Evolutionary conservation across 2,329 filamentous ascomycete species (phyloP).

Genomic region (Epichloe typhina): DNA sequence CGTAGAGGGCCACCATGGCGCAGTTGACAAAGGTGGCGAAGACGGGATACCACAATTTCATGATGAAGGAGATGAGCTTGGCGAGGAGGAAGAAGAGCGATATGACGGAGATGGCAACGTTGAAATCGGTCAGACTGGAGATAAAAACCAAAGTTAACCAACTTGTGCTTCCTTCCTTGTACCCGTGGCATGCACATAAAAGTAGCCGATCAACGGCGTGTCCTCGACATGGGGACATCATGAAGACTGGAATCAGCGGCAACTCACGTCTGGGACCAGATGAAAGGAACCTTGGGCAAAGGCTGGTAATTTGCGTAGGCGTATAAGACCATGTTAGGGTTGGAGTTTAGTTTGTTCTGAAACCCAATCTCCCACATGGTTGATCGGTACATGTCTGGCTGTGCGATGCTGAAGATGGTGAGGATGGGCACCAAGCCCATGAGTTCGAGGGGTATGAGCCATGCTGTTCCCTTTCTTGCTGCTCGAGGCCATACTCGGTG

Average conservation of each 20-base stretch:
- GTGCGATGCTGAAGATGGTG: conserved; percentile 58
- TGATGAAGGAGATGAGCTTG: conserved; percentile 56
- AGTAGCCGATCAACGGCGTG: neutral
- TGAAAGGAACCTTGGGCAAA: conserved; percentile 47
- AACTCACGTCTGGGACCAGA: conserved; percentile 63
- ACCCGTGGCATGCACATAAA: neutral
- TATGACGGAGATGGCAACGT: conserved; percentile 63
- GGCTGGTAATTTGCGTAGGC: conserved; percentile 59
- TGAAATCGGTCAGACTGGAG: conserved; percentile 56
- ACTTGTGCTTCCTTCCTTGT: neutral
- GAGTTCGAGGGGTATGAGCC: conserved; percentile 54
- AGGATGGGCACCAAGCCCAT: conserved; percentile 50
- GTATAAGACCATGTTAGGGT: conserved; percentile 55
- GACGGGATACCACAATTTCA: conserved; percentile 58
- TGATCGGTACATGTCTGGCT: conserved; percentile 59
- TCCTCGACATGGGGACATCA: neutral
- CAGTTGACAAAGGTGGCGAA: conserved; percentile 46
- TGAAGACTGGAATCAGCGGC: neutral
- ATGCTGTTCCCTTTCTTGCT: conserved; percentile 42
- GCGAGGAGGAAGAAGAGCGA: conserved; percentile 62
- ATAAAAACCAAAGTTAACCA: neutral
- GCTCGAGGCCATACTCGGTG: conserved; percentile 43
- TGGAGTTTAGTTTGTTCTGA: conserved; percentile 60
- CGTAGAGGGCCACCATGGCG: conserved; percentile 47
- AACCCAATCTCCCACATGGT: conserved; percentile 61